A percentile compares a stretch with the other conserved stretches of the same genome.
Evolutionary conservation across 495 filamentous ascomycete genomes (phyloP).

Genomic region (Physcia stellaris): DNA sequence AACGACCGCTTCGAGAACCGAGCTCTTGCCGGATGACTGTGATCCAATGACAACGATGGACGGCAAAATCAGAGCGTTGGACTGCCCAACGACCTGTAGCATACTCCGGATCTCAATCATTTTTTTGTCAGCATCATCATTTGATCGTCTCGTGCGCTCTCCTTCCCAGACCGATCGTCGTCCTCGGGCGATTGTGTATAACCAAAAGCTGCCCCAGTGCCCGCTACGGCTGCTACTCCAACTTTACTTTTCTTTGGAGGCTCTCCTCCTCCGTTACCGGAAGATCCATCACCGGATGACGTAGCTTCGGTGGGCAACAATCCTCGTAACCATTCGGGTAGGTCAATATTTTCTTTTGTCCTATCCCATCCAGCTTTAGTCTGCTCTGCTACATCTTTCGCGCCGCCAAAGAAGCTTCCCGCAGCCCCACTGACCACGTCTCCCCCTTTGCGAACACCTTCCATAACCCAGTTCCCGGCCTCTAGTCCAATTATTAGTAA

Average conservation of each 20-base stretch:
- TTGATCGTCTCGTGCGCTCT: constrained; percentile 78
- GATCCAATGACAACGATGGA: constrained; percentile 98
- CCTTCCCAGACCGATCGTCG: constrained; percentile 46
- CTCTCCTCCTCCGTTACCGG: constrained; percentile 32
- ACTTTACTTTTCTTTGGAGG: constrained; percentile 53
- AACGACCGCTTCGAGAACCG: constrained; percentile 92
- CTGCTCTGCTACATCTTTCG: constrained; percentile 62
- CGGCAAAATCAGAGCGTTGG: constrained; percentile 69
- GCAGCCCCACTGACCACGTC: constrained; percentile 55
- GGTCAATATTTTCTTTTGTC: constrained; percentile 61
- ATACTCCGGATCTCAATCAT: constrained; percentile 99
- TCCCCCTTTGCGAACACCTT: constrained; percentile 56
- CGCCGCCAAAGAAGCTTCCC: constrained; percentile 49
- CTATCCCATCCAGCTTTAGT: constrained; percentile 68
- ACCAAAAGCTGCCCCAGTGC: constrained; percentile 62
- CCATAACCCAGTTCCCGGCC: constrained; percentile 78
- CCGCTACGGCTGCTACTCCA: constrained; percentile 37
- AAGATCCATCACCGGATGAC: constrained; percentile 22
- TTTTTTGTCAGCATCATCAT: constrained; percentile 98
- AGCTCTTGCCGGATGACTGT: constrained; percentile 96
- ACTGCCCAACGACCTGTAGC: constrained; percentile 80
- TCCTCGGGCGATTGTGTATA: constrained; percentile 60
- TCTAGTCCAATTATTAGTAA: constrained; percentile 37
- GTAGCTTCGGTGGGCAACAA: constrained; percentile 49
- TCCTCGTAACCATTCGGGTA: constrained; percentile 76